These are phyloP conservation scores for Barbarea vulgaris DNA, from an alignment of 345 rosid genomes.

Conservation along the genomic window DNA sequence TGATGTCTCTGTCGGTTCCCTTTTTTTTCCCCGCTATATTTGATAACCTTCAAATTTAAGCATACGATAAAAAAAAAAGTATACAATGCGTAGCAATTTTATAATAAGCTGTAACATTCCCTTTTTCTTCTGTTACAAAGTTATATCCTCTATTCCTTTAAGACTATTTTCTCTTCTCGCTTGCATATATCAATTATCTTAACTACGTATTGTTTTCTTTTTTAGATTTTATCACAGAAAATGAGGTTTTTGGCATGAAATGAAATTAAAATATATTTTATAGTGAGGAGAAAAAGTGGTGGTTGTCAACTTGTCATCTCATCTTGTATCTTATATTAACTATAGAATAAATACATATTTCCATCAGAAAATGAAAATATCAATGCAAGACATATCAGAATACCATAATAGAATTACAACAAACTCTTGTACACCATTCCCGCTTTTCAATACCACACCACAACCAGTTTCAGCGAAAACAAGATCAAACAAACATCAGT, in stretches of 20 bases:
- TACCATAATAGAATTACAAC: background rate
- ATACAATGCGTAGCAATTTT: constrained; percentile 29
- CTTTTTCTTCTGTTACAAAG: background rate
- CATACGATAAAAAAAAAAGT: constrained; percentile 13
- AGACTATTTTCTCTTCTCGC: background rate
- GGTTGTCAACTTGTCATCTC: background rate
- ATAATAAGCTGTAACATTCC: constrained; percentile 27
- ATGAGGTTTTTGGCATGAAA: background rate
- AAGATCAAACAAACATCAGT: background rate
- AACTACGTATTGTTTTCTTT: background rate
- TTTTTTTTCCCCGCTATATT: constrained; percentile 7
- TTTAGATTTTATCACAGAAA: background rate
- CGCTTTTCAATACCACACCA: background rate
- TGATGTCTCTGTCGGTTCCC: constrained; percentile 19
- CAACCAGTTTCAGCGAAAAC: background rate
- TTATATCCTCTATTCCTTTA: background rate
- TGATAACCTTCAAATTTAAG: constrained; percentile 11
- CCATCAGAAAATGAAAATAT: background rate
- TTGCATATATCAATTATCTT: background rate
- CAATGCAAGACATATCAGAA: background rate
- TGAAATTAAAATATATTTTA: background rate
- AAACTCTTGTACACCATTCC: background rate
- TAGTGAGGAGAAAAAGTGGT: background rate
- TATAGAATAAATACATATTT: background rate
- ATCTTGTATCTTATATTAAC: no score